Evolutionary conservation across 768 basidiomycete species (phyloP).

Genomic region (Boletus pseudopeckii): DNA sequence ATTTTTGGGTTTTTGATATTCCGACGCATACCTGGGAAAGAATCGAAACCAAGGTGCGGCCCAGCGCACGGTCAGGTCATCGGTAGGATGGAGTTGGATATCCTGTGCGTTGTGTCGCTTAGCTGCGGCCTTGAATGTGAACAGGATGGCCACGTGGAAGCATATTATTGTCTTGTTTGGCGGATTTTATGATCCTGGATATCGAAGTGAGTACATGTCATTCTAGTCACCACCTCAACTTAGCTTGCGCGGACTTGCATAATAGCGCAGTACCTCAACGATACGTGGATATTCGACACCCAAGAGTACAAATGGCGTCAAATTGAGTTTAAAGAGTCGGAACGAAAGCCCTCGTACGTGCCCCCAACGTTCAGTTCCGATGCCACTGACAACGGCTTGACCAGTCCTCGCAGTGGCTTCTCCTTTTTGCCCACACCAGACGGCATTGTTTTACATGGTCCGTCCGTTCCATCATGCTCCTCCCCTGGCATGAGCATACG

Average conservation of each 20-base stretch:
- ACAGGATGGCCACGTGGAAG: conserved; percentile 87
- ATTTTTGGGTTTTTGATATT: conserved; percentile 88
- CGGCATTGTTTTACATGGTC: conserved; percentile 78
- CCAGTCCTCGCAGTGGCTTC: conserved; percentile 75
- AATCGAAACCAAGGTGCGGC: conserved; percentile 80
- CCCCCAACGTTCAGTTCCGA: no score
- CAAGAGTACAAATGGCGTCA: conserved; percentile 86
- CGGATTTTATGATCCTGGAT: conserved; percentile 85
- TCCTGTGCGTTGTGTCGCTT: neutral
- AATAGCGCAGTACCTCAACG: conserved; percentile 75
- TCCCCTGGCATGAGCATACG: neutral
- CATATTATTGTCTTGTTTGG: conserved; percentile 85
- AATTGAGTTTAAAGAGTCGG: conserved; percentile 68
- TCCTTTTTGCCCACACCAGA: conserved; percentile 78
- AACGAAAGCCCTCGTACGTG: conserved; percentile 67
- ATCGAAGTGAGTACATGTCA: conserved; percentile 50
- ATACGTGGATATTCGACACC: conserved; percentile 83
- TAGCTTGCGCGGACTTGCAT: neutral
- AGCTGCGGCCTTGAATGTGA: neutral
- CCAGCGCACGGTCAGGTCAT: conserved; percentile 80
- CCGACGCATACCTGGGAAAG: conserved; percentile 79
- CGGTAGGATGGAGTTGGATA: conserved; percentile 38
- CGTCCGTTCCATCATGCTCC: conserved; percentile 2
- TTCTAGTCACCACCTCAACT: neutral
- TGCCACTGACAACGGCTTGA: neutral